These are phyloP conservation scores for Fusarium temperatum DNA, from an alignment of 2,329 filamentous ascomycete genomes.

Conservation along the genomic window DNA sequence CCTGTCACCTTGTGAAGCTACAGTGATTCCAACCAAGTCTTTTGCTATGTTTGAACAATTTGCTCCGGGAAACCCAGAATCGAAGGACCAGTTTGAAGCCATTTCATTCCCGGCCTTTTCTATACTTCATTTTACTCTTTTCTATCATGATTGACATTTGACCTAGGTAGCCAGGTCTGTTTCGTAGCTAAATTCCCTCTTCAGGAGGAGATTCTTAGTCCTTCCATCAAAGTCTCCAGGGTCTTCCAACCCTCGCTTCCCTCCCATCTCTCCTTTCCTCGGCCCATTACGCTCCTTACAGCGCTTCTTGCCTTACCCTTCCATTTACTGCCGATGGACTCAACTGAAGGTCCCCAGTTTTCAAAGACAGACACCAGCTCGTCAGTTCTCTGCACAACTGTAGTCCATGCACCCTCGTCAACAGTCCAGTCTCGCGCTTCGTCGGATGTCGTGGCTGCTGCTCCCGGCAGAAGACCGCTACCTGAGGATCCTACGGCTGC, in stretches of 20 bases:
- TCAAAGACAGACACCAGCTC: constrained; percentile 85
- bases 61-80: neutral
- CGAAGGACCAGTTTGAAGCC: neutral
- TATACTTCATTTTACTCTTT: neutral
- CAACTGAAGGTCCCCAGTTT: constrained; percentile 73
- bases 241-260: constrained; percentile 73
- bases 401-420: constrained; percentile 72
- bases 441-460: constrained; percentile 45
- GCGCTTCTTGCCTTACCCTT: constrained; percentile 88
- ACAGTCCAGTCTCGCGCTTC: constrained; percentile 54
- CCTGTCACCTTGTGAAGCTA: neutral
- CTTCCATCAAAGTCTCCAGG: constrained; percentile 66
- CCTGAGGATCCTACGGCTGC: constrained; percentile 66
- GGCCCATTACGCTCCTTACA: constrained; percentile 82
- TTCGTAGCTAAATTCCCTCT: neutral
- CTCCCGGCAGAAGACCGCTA: constrained; percentile 56
- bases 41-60: neutral
- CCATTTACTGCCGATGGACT: constrained; percentile 81
- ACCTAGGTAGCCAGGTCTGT: neutral
- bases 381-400: constrained; percentile 80
- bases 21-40: neutral
- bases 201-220: constrained; percentile 53
- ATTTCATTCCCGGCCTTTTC: neutral
- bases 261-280: constrained; percentile 85
- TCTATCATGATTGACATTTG: constrained; percentile 7